Evolutionary conservation across 129 eudicot genomes (phyloP), one percentile per base, ranked within the genome.

Genomic region (Flaveria trinervia): DNA sequence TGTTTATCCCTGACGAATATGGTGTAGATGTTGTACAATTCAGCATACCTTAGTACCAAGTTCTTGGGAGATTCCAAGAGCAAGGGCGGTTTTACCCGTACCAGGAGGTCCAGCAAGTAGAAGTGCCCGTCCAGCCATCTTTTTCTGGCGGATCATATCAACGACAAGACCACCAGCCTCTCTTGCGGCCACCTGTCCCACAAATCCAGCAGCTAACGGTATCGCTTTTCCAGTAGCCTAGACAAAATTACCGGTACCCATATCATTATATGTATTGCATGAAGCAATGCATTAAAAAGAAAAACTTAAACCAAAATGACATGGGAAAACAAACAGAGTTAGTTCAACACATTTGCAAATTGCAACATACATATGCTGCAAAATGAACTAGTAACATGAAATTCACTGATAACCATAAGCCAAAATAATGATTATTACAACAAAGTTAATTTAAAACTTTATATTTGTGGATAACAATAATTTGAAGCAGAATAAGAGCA

Each of bases 111-210:
- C 99, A 68, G 96, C 99, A 71, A 95, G 60, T 22, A 95, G 70
- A 55, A 95, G 85, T 3, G 99, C 99, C 71, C 90, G 69, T 1
- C 99, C 99, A 11, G 99, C 99, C 96, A 95, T 95, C 90, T 95
- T 95, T 83, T 89, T 95, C 66, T 95, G 97, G 48, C 97, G 94
- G n/a, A 95, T 95, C 96, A 95, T 91, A 79, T 95, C 97, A 59
- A 95, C 99, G 23, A 95, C 96, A 81, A 95, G 97, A 14, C 99
- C 99, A 2, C 87, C 79, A 33, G 99, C 99, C 84, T 95, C 99
- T 80, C 99, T 83, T 16, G 99, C 99, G 23, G 87, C 66, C 11
- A 84, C 83, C 74, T 95, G 99, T 15, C 99, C 97, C 62, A 95
- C 97, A 79, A 95, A 95, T 73, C 99, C 97, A 82, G 96, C 93